Evolutionary conservation across 1,284 basidiomycete species (phyloP).

Genomic region (Somion occarium): DNA sequence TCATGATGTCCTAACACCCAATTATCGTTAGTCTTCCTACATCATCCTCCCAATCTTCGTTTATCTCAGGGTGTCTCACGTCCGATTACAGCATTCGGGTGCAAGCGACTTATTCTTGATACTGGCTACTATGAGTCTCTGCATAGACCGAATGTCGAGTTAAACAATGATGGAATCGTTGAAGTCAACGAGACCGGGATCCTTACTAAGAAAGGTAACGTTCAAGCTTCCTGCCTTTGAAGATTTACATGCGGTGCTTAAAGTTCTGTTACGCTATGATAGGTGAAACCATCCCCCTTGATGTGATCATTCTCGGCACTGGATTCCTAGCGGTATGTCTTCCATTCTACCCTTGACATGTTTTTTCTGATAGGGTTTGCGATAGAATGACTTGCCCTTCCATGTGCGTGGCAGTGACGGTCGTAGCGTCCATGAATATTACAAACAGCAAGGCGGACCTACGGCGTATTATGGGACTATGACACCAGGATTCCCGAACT

Average conservation of each 20-base stretch:
- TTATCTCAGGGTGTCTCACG: neutral
- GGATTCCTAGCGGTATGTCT: constrained; percentile 33
- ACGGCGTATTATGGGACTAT: constrained; percentile 37
- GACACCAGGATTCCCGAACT: constrained; percentile 35
- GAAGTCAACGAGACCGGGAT: constrained; percentile 34
- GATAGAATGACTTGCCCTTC: constrained; percentile 31
- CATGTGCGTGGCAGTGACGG: constrained; percentile 24
- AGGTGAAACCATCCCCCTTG: constrained; percentile 14
- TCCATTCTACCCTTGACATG: no score
- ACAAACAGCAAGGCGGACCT: constrained; percentile 31
- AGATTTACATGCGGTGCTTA: no score
- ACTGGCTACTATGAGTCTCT: constrained; percentile 36
- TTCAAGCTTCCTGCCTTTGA: no score
- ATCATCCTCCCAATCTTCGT: neutral
- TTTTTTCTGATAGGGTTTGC: no score
- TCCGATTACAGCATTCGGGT: constrained; percentile 28
- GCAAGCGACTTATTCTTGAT: constrained; percentile 35
- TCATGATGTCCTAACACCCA: constrained; percentile 35
- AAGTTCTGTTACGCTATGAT: no score
- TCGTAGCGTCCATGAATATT: constrained; percentile 34
- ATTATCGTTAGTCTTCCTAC: constrained; percentile 31
- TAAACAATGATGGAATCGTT: constrained; percentile 35
- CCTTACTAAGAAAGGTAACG: constrained; percentile 29
- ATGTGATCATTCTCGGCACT: constrained; percentile 26
- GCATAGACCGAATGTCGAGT: constrained; percentile 36